Conservation (phyloP, 2,329 filamentous ascomycete species). For the Cladosporium sp. region DNA sequence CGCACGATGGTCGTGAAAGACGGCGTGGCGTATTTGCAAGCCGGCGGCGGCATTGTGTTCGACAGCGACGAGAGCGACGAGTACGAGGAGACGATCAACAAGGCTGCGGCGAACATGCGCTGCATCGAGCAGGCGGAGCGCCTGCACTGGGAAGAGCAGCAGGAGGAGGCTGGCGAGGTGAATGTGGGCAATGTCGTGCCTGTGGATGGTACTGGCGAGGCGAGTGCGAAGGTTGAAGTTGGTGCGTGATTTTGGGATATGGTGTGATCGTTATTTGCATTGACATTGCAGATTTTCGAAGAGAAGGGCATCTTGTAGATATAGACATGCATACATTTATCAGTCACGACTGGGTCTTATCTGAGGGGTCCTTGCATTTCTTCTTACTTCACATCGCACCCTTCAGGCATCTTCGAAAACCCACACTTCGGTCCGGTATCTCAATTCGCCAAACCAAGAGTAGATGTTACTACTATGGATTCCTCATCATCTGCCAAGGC, state of each 20-base stretch:
- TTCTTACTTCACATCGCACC: too few species aligned
- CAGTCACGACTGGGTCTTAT: neutral
- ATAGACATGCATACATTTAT: neutral
- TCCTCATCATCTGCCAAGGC: too few species aligned
- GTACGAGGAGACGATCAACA: conserved; percentile 96
- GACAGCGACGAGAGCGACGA: conserved; percentile 90
- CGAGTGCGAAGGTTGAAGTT: conserved; percentile 16
- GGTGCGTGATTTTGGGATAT: neutral
- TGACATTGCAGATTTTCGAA: neutral
- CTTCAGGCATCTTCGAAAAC: too few species aligned
- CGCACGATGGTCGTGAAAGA: conserved; percentile 95
- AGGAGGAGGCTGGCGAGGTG: conserved; percentile 20
- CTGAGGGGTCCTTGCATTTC: too few species aligned
- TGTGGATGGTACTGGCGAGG: neutral
- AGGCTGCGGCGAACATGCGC: conserved; percentile 84
- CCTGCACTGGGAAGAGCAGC: conserved; percentile 56
- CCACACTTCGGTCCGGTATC: too few species aligned
- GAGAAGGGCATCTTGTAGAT: neutral
- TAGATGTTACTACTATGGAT: too few species aligned
- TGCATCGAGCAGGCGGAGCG: conserved; percentile 84
- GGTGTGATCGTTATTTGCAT: neutral
- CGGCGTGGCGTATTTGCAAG: conserved; percentile 86
- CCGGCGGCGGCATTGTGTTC: conserved; percentile 86
- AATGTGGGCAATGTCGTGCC: neutral
- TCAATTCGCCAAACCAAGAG: too few species aligned